Percentiles rank a stretch among this genome's conserved stretches.
These are phyloP conservation scores for Naganishia antarctica DNA, from an alignment of 768 basidiomycete species.

Conservation along the genomic window DNA sequence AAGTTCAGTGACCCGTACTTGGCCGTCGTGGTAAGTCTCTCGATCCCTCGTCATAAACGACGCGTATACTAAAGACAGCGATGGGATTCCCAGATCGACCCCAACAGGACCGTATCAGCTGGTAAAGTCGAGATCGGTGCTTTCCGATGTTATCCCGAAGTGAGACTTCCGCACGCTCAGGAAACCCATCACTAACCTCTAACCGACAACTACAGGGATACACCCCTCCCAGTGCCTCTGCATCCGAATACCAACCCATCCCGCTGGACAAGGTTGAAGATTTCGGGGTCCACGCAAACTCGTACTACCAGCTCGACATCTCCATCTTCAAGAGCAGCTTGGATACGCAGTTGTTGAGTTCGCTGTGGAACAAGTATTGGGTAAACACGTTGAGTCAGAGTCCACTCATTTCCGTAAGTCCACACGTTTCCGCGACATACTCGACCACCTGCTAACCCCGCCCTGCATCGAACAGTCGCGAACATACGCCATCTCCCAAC, in stretches of 20 bases:
- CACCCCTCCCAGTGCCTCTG: conserved; percentile 63
- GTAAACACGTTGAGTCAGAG: conserved; percentile 93
- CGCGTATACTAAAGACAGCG: not conserved
- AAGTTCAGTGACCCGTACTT: conserved; percentile 94
- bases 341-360: conserved; percentile 77
- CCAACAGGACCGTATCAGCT: conserved; percentile 95
- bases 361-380: conserved; percentile 99
- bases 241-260: conserved; percentile 91
- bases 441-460: not conserved
- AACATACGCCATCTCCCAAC: conserved; percentile 85
- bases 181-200: conserved; percentile 1
- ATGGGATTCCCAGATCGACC: conserved; percentile 68
- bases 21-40: conserved; percentile 80
- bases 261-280: conserved; percentile 97
- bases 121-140: conserved; percentile 99
- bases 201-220: conserved; percentile 56
- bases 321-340: conserved; percentile 89
- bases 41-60: not conserved
- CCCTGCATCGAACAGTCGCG: conserved; percentile 62
- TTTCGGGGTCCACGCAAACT: conserved; percentile 95
- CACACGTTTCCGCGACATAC: not conserved
- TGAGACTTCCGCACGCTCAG: conserved; percentile 31
- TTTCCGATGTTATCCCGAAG: conserved; percentile 91
- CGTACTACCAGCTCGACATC: conserved; percentile 90
- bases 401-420: conserved; percentile 74